A percentile compares a stretch with the other conserved stretches of the same genome.
phyloP scores from a whole-genome alignment of 768 basidiomycete genomes.

The Trametopsis cervina region DNA sequence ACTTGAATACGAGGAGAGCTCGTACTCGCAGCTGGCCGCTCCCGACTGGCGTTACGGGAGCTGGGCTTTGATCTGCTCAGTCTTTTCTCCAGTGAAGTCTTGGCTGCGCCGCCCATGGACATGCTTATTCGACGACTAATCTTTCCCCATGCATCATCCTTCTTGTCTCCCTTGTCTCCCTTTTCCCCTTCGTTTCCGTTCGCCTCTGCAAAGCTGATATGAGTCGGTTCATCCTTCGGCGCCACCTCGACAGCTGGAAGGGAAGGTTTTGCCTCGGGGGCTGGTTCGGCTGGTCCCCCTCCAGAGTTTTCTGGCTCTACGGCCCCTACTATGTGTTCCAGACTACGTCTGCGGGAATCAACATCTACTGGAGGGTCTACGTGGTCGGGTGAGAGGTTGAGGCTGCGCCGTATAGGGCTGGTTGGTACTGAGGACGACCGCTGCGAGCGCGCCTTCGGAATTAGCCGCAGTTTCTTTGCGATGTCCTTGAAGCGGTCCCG shows the following conservation, averaged over 20 bases:
- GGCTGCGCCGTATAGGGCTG: constrained; percentile 24
- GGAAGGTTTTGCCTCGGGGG: constrained; percentile 1
- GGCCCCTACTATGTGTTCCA: constrained; percentile 27
- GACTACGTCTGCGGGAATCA: constrained; percentile 35
- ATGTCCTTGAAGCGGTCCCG: constrained; percentile 72
- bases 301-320: neutral
- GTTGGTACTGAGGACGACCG: constrained; percentile 58
- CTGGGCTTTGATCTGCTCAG: constrained; percentile 23
- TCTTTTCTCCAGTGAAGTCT: constrained; percentile 17
- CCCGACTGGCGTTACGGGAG: constrained; percentile 8
- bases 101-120: constrained; percentile 37
- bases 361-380: constrained; percentile 31
- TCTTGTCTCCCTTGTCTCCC: constrained; percentile 27
- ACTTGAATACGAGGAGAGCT: neutral
- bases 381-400: constrained; percentile 32
- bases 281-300: neutral
- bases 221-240: constrained; percentile 12
- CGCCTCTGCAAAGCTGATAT: constrained; percentile 30
- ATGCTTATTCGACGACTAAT: constrained; percentile 58
- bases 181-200: constrained; percentile 28
- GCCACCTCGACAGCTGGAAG: neutral
- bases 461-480: constrained; percentile 51
- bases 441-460: constrained; percentile 8
- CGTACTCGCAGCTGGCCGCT: neutral
- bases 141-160: constrained; percentile 54